These are phyloP conservation scores for Przewalskia tangutica DNA, from an alignment of 257 asterid genomes.

Conservation along the genomic window DNA sequence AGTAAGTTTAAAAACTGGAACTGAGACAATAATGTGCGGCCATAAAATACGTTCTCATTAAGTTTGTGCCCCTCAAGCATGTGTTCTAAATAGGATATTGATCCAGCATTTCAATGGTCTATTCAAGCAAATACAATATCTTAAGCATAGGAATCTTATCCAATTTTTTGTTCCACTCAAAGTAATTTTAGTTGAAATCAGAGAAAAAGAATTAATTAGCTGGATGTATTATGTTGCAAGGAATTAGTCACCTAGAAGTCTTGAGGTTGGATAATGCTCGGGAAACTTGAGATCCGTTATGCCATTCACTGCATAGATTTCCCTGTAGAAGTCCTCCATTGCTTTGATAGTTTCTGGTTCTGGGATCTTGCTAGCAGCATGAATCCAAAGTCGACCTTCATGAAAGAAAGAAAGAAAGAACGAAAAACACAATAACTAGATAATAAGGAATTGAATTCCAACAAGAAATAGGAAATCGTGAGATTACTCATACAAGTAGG, in stretches of 20 bases:
- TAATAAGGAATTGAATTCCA: background rate
- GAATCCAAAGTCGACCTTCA: conserved; percentile 94
- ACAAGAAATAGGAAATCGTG: conserved; percentile 2
- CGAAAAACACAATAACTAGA: background rate
- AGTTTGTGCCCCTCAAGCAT: background rate
- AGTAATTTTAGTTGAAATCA: background rate
- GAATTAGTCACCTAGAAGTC: conserved; percentile 58
- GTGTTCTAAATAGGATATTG: background rate
- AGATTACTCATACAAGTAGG: background rate
- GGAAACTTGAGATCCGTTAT: conserved; percentile 79
- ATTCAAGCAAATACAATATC: background rate
- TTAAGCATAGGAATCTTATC: too few species aligned
- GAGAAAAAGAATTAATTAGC: background rate
- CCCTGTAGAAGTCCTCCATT: conserved; percentile 88
- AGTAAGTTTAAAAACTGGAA: background rate
- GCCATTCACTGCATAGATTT: conserved; percentile 79
- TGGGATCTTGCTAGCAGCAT: conserved; percentile 91
- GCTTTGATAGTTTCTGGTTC: conserved; percentile 86
- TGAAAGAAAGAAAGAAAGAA: background rate
- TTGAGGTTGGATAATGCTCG: conserved; percentile 82
- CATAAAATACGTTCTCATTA: background rate
- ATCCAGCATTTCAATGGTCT: background rate
- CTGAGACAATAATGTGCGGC: background rate
- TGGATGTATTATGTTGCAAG: background rate
- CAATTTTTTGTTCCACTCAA: background rate